These are phyloP conservation scores for Starmera dryadoides DNA, from an alignment of 805 yeast species.

Conservation along the genomic window DNA sequence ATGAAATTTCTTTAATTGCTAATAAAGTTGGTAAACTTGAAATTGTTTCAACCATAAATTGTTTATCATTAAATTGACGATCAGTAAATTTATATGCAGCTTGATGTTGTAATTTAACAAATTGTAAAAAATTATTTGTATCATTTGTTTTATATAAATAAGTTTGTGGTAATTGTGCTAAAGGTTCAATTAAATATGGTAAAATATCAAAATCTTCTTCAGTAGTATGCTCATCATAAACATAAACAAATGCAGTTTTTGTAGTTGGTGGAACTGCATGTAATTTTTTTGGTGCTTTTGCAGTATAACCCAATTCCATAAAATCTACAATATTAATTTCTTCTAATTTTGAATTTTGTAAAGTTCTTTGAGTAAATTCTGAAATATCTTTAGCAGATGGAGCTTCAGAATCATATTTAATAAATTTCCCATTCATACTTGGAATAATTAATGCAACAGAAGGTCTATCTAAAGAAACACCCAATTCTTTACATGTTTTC, in stretches of 20 bases:
- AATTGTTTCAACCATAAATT: constrained; percentile 43
- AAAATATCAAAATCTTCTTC: constrained; percentile 60
- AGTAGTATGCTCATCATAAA: constrained; percentile 40
- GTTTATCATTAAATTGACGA: constrained; percentile 35
- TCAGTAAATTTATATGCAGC: constrained; percentile 27
- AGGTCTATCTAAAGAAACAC: constrained; percentile 33
- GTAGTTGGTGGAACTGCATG: constrained; percentile 21
- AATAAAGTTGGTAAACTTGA: constrained; percentile 58
- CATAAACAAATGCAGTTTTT: constrained; percentile 45
- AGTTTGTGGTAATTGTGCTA: constrained; percentile 52
- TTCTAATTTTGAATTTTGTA: constrained; percentile 37
- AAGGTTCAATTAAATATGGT: constrained; percentile 52
- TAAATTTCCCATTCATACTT: constrained; percentile 36
- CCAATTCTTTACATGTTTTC: constrained; percentile 45
- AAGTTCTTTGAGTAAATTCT: constrained; percentile 41
- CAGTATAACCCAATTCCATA: constrained; percentile 14
- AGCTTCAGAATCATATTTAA: constrained; percentile 20
- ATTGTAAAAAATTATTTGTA: constrained; percentile 24
- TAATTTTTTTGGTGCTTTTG: background rate
- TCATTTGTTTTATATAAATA: constrained; percentile 48
- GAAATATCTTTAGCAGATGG: constrained; percentile 24
- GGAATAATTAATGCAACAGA: constrained; percentile 47
- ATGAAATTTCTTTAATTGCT: constrained; percentile 50
- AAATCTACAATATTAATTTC: constrained; percentile 14
- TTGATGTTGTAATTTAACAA: constrained; percentile 34